Percentiles rank a stretch among this genome's conserved stretches.
Conservation (phyloP, 371 early-diverging fungal species). For the Scutellospora calospora region DNA sequence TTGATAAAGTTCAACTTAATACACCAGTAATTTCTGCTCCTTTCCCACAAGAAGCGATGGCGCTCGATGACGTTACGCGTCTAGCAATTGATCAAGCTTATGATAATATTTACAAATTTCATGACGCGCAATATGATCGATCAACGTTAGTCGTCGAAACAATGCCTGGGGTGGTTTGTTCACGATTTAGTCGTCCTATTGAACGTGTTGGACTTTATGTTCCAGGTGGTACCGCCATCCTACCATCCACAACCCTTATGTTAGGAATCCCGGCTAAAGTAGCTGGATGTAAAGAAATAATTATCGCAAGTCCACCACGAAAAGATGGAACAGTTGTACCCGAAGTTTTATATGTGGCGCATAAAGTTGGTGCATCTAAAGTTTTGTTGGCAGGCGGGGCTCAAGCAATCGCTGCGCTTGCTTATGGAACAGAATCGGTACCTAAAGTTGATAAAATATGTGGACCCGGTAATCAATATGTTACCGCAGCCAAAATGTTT, state of each 20-base stretch:
- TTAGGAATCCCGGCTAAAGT: slow-evolving; percentile 97
- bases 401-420: slow-evolving; percentile 98
- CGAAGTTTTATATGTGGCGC: slow-evolving; percentile 98
- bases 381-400: slow-evolving; percentile 96
- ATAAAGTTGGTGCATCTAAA: slow-evolving; percentile 92
- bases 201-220: slow-evolving; percentile 97
- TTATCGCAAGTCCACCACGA: slow-evolving; percentile 96
- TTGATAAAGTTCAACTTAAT: slow-evolving; percentile 85
- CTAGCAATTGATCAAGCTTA: slow-evolving; percentile 94
- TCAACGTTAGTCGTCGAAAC: slow-evolving; percentile 87
- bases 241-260: slow-evolving; percentile 96
- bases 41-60: slow-evolving; percentile 75
- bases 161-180: slow-evolving; percentile 95
- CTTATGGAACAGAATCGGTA: slow-evolving; percentile 94
- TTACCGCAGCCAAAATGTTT: slow-evolving; percentile 98
- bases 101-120: slow-evolving; percentile 92
- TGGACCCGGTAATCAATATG: slow-evolving; percentile 99
- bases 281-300: slow-evolving; percentile 94
- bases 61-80: slow-evolving; percentile 72
- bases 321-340: slow-evolving; percentile 91
- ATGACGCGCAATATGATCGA: slow-evolving; percentile 88
- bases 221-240: slow-evolving; percentile 97
- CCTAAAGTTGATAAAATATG: slow-evolving; percentile 99
- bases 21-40: slow-evolving; percentile 84
- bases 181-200: slow-evolving; percentile 92